Percentiles rank a stretch among this genome's conserved stretches.
Evolutionary conservation across 805 yeast species (phyloP).

Genomic region (Lachancea lanzarotensis): DNA sequence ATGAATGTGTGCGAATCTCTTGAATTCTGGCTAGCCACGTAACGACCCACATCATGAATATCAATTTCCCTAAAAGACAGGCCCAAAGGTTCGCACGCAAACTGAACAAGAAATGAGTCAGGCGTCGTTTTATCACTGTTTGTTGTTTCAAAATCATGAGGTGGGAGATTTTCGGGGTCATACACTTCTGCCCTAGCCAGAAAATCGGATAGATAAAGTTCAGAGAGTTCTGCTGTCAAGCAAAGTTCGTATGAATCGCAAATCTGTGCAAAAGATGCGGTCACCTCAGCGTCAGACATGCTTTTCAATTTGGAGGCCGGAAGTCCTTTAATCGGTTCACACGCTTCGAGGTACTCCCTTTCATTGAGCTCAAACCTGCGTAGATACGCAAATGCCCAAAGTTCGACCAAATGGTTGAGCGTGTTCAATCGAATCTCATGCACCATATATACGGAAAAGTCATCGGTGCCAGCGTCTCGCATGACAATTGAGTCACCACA

Average conservation of each 20-base stretch:
- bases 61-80: slow-evolving; percentile 12
- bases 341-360: slow-evolving; percentile 25
- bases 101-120: slow-evolving; percentile 11
- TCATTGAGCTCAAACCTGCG: slow-evolving; percentile 36
- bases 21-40: slow-evolving; percentile 7
- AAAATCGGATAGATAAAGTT: slow-evolving; percentile 39
- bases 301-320: neutral
- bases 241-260: slow-evolving; percentile 42
- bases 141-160: too few species aligned
- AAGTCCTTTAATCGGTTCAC: slow-evolving; percentile 13
- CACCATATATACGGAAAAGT: slow-evolving; percentile 41
- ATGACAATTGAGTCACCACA: slow-evolving; percentile 50
- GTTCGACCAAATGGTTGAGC: slow-evolving; percentile 39
- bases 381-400: slow-evolving; percentile 45
- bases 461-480: slow-evolving; percentile 29
- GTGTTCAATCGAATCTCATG: slow-evolving; percentile 48
- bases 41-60: slow-evolving; percentile 8
- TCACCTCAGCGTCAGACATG: neutral
- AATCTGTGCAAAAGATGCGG: slow-evolving; percentile 18
- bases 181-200: slow-evolving; percentile 41
- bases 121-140: neutral
- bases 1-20: slow-evolving; percentile 17
- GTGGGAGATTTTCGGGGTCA: slow-evolving; percentile 30
- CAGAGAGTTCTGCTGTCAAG: slow-evolving; percentile 45
- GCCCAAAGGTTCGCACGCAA: slow-evolving; percentile 17